Evolutionary conservation across 306 rosid genomes (phyloP).

Genomic region (Cercis canadensis): DNA sequence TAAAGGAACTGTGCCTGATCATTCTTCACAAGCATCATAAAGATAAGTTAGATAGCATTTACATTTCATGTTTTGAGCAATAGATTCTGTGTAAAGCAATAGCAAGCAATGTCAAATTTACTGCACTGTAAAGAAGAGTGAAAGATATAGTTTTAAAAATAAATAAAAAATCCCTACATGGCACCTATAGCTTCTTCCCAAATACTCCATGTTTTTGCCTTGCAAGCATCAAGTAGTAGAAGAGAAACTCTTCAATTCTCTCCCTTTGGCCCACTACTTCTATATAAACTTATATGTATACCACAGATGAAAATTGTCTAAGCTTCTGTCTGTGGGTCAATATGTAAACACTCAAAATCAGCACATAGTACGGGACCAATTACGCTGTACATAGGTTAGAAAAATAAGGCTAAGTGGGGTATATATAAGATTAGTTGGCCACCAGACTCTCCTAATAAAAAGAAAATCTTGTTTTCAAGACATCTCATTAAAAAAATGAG

Average conservation of each 20-base stretch:
- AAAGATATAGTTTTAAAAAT: neutral
- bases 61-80: constrained; percentile 32
- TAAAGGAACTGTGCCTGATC: neutral
- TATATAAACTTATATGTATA: no score
- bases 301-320: no score
- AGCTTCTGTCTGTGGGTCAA: no score
- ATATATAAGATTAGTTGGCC: no score
- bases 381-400: no score
- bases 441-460: no score
- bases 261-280: no score
- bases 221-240: neutral
- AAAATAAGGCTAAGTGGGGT: no score
- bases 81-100: constrained; percentile 37
- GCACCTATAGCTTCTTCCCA: constrained; percentile 14
- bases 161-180: neutral
- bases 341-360: no score
- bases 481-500: no score
- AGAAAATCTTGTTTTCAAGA: no score
- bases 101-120: constrained; percentile 28
- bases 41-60: neutral
- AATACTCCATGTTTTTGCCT: neutral
- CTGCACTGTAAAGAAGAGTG: constrained; percentile 31
- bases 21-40: constrained; percentile 26
- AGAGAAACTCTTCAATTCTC: constrained; percentile 17
- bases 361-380: no score